Evolutionary conservation across 176 grass and related monocot species (phyloP), one percentile per base, ranked within the genome.

Genomic region (maize (Zea mays)): DNA sequence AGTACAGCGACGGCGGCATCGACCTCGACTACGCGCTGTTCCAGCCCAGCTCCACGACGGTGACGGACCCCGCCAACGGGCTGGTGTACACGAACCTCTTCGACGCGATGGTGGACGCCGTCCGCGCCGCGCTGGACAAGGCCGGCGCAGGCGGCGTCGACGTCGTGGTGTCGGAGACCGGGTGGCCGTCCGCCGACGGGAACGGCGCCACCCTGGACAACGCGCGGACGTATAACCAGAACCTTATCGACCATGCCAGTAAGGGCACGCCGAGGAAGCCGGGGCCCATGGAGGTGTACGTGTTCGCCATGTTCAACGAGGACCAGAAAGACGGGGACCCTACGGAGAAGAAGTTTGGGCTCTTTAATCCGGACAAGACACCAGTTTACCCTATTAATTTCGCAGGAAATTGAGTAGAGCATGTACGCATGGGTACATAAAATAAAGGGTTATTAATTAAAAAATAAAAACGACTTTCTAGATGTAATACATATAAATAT

Each of bases 281-380:
- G 0, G 75, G 83, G 8, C 1, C 59, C 2, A 39, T 96, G 34
- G 86, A 96, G 70, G 64, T 82, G 8, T 92, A 80, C 69, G 75
- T 89, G 64, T 95, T 95, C 44, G 73, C 74, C 42, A 74, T 96
- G 92, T 96, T 96, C 49, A 89, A 96, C 60, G 89, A 93, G 85
- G 65, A 94, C 76, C 46, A 49, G 43, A 93, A 93, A 75, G 0
- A 5, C 0, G 68, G 75, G 13, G 38, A 80, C 1, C 38, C 79
- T 4, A 60, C 72, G 3, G 91, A 93, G 66, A 81, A 80, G 60
- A 43, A 93, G 58, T 93, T 77, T 38, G 91, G 88, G 42, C 58
- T 90, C 15, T 93, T 90, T 52, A 73, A 81, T 20, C 79, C 88
- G 0, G 72, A 75, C 49, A 60, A 64, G 52, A 27, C 74, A 14